A percentile compares a stretch with the other conserved stretches of the same genome.
These are phyloP conservation scores for Triangularia verruculosa DNA, from an alignment of 2,329 filamentous ascomycete genomes.

Conservation along the genomic window DNA sequence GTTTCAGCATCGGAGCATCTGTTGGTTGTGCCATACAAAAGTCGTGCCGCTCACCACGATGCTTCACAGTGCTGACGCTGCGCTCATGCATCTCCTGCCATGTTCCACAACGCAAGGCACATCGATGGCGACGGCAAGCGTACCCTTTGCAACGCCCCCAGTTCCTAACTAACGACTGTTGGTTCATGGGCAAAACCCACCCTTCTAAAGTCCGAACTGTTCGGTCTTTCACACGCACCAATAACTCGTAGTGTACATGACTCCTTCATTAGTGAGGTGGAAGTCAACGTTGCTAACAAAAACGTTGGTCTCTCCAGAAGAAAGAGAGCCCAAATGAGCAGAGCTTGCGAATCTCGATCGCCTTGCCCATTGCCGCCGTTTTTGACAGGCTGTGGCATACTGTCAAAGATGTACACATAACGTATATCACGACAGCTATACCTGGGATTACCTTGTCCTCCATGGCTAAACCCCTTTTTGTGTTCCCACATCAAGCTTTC, in stretches of 20 bases:
- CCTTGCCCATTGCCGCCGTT: not conserved
- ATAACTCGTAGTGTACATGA: not conserved
- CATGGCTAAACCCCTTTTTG: not conserved
- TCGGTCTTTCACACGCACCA: slow-evolving; percentile 1
- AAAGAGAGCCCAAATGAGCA: not conserved
- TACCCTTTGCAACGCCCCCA: not conserved
- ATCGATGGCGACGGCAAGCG: not conserved
- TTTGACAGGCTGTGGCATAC: not conserved
- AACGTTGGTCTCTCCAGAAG: no score
- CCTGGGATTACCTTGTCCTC: not conserved
- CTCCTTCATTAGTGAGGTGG: not conserved
- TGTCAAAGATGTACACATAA: not conserved
- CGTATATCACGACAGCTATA: not conserved
- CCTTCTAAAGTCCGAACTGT: not conserved
- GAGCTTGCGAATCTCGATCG: not conserved
- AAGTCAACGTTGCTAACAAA: not conserved
- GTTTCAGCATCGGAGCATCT: slow-evolving; percentile 1
- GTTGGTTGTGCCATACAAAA: not conserved
- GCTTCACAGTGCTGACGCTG: slow-evolving; percentile 5
- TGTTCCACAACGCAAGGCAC: not conserved
- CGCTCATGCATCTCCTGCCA: not conserved
- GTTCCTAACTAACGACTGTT: no score
- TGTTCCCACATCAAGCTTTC: not conserved
- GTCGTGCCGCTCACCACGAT: not conserved
- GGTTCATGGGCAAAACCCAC: no score